Evolutionary conservation across 2,329 filamentous ascomycete genomes (phyloP), one percentile per base, ranked within the genome.

Genomic region (Penicillium sp.): DNA sequence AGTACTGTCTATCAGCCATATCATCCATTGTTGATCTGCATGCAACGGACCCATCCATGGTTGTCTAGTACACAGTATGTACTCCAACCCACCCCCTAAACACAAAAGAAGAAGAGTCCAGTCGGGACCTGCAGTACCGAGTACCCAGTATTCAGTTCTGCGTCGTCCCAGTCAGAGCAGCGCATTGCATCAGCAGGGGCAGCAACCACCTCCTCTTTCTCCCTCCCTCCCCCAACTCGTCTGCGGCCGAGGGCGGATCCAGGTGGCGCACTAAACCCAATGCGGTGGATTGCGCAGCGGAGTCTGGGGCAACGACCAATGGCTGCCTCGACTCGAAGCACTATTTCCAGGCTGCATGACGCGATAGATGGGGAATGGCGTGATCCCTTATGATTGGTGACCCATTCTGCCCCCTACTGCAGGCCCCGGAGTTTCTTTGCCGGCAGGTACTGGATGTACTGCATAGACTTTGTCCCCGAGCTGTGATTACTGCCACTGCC

Each of bases 291-390:
- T 62, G 63, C 59, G 60, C 64, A 64, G 60, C 49, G 52, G 59
- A 67, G 60, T 64, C 54, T 61, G 57, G 53, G 54, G 55, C 40
- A 51, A 19, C n/a, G 16, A 7, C 65, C 64, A 69, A 70, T 68
- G 44, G 64, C 21, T 8, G 14, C 29, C 9, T 8, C 33, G 49
- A n/a, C 49, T 53, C 50, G 40, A 50, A 47, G 60, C 63, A 68
- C 68, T 68, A 69, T 66, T 65, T 61, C 52, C 63, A 66, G 58
- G 46, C 36, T 68, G 66, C 68, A 71, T 72, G 67, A 70, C 67
- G 69, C 67, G 63, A 71, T 60, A 57, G 39, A 63, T 56, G 50
- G 52, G 54, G 48, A 23, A 62, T 65, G 61, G 62, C 58, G 66
- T 68, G 61, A 64, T 68, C 48, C 16, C 14, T 44, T 54, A 45